phyloP scores from a whole-genome alignment of 139 green algal genomes.

The Ettlia oleoabundans region DNA sequence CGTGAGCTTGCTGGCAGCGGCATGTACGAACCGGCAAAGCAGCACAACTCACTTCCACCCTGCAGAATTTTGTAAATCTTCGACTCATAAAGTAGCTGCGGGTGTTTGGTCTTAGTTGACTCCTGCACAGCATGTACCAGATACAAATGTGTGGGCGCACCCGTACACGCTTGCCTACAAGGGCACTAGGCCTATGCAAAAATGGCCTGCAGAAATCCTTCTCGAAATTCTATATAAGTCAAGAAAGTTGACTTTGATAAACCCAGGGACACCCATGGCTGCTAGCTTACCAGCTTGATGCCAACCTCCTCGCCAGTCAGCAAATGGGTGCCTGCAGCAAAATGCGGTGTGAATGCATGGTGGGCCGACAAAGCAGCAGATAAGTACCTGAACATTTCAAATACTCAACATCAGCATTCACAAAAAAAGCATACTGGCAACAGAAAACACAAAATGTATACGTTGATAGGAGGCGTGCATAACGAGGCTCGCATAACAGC shows the following conservation, averaged over 20 bases:
- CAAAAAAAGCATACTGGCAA: too few relatives aligned
- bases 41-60: slow-evolving; percentile 78
- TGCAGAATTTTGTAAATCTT: slow-evolving; percentile 97
- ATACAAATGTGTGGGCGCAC: too few relatives aligned
- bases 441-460: background rate
- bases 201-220: background rate
- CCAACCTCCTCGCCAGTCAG: slow-evolving; percentile 98
- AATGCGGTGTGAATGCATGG: too few relatives aligned
- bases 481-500: background rate
- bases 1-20: too few relatives aligned
- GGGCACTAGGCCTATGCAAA: background rate
- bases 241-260: background rate
- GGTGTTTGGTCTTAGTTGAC: slow-evolving; percentile 87
- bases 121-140: slow-evolving; percentile 76
- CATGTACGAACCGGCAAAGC: background rate
- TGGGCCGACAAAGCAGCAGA: background rate
- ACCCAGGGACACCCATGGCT: background rate
- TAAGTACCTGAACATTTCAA: too few relatives aligned
- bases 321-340: slow-evolving; percentile 94
- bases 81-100: slow-evolving; percentile 95
- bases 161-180: background rate
- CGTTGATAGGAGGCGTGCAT: background rate
- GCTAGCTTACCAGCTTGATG: slow-evolving; percentile 94
- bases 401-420: too few relatives aligned
- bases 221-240: background rate